A percentile compares a stretch with the other conserved stretches of the same genome.
These are phyloP conservation scores for Poterioochromonas sp. DNA, from an alignment of 352 stramenopile genomes.

Conservation along the genomic window DNA sequence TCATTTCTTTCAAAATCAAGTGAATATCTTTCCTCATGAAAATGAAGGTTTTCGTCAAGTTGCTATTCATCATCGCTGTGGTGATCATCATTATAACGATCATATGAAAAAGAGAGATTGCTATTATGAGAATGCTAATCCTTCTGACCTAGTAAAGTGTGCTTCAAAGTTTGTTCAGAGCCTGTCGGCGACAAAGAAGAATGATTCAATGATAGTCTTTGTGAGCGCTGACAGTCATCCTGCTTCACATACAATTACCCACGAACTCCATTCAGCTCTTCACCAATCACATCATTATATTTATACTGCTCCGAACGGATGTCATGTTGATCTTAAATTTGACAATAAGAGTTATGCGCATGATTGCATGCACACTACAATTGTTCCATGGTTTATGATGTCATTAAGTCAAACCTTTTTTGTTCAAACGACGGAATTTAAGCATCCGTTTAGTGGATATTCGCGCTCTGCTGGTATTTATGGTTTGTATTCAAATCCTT, in stretches of 20 bases:
- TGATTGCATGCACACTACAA: neutral
- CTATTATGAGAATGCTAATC: neutral
- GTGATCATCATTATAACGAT: neutral
- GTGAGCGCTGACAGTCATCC: neutral
- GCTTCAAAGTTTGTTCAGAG: neutral
- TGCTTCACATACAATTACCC: neutral
- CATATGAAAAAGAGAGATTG: neutral
- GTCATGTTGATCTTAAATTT: slow-evolving; percentile 12
- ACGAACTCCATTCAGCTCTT: neutral
- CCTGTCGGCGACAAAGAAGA: neutral
- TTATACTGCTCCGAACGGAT: neutral
- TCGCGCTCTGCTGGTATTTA: slow-evolving; percentile 6
- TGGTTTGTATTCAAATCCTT: neutral
- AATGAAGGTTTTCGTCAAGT: slow-evolving; percentile 17
- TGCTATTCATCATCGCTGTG: slow-evolving; percentile 1
- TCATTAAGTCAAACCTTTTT: neutral
- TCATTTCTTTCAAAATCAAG: no score
- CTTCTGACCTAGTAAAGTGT: neutral
- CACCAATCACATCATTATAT: neutral
- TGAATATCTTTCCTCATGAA: no score
- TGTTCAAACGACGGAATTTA: neutral
- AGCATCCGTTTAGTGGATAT: neutral
- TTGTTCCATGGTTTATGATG: neutral
- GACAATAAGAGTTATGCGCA: no score
- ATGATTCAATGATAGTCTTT: neutral